Conservation (phyloP, 2,329 filamentous ascomycete species). For the Trichoderma sp. region DNA sequence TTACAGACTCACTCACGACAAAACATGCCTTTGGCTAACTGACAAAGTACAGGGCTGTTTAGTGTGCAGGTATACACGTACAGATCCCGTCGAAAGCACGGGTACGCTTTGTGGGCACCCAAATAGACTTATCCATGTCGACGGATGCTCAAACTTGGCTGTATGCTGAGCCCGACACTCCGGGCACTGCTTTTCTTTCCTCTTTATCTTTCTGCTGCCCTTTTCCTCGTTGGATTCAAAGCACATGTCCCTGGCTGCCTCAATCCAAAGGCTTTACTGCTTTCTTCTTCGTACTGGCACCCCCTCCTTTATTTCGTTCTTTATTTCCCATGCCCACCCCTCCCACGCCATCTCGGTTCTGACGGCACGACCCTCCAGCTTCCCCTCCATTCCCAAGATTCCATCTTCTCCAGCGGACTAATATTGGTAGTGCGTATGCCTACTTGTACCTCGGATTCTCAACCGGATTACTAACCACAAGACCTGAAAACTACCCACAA, state of each 20-base stretch:
- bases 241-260: not conserved
- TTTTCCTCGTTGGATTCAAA: not conserved
- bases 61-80: not conserved
- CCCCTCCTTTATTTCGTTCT: not conserved
- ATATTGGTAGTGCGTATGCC: not conserved
- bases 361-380: conserved; percentile 20
- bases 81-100: not conserved
- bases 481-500: not conserved
- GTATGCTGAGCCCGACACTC: not conserved
- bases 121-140: not conserved
- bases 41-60: not conserved
- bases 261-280: not conserved
- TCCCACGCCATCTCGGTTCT: conserved; percentile 21
- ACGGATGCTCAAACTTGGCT: not conserved
- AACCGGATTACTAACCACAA: not conserved
- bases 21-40: not conserved
- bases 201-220: not conserved
- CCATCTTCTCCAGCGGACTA: not conserved
- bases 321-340: conserved; percentile 8
- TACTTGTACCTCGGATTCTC: not conserved
- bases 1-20: not conserved
- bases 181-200: not conserved
- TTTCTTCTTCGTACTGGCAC: not conserved
- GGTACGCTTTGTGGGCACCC: not conserved
- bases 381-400: conserved; percentile 3